A percentile compares a stretch with the other conserved stretches of the same genome.
Conservation (phyloP, 306 rosid species). For the Corylus heterophylla region DNA sequence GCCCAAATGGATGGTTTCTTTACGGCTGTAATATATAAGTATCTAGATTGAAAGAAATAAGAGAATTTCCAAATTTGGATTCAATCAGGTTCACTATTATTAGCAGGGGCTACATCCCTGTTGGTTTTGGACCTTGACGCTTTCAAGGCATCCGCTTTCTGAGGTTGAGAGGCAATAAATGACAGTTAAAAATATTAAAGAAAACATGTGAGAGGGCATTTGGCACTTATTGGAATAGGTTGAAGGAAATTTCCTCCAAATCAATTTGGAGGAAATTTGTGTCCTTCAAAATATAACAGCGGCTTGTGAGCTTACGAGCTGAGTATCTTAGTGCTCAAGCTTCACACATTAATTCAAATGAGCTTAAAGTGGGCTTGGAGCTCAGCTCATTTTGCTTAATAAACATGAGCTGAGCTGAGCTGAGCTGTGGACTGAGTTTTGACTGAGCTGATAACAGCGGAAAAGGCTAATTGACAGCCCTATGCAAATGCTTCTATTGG, state of each 20-base stretch:
- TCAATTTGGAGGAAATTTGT: too few relatives aligned
- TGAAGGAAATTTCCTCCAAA: too few relatives aligned
- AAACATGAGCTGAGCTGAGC: neutral
- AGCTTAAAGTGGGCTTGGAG: neutral
- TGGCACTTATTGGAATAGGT: too few relatives aligned
- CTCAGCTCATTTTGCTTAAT: neutral
- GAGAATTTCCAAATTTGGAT: neutral
- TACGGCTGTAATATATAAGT: neutral
- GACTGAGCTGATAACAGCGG: neutral
- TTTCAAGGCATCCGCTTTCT: neutral
- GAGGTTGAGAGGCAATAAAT: neutral
- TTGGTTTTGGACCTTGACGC: neutral
- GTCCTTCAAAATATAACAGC: neutral
- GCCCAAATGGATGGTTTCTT: neutral
- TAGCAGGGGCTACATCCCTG: neutral
- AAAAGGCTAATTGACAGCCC: neutral
- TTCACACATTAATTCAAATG: neutral
- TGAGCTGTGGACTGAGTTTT: neutral
- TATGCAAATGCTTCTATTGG: too few relatives aligned
- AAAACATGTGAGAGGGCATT: too few relatives aligned
- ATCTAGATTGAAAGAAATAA: neutral
- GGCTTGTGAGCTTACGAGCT: neutral
- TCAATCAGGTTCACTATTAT: neutral
- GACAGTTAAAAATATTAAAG: too few relatives aligned
- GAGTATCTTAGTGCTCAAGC: too few relatives aligned